Evolutionary conservation across 441 rosid genomes (phyloP).

Genomic region (Cnidoscolus chayamansa): DNA sequence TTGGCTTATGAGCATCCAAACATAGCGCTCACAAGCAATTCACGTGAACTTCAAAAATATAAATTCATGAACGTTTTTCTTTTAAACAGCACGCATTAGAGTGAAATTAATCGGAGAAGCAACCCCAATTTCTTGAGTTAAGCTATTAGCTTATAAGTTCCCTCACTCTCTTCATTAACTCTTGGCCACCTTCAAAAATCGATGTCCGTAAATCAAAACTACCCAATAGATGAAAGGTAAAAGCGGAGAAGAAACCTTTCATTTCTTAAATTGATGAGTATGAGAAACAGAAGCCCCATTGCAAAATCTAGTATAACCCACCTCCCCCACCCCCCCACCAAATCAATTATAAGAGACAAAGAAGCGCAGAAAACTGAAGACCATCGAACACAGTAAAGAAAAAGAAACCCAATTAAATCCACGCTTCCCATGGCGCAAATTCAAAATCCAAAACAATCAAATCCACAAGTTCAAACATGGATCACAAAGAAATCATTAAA

Average conservation of each 20-base stretch:
- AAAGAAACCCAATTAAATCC: constrained; percentile 27
- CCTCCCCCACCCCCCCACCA: too few relatives aligned
- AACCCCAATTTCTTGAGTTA: neutral
- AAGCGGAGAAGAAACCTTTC: constrained; percentile 4
- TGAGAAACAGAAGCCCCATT: constrained; percentile 5
- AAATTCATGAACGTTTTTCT: neutral
- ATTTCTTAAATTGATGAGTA: constrained; percentile 3
- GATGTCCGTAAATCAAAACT: constrained; percentile 9
- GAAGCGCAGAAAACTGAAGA: neutral
- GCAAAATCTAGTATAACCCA: constrained; percentile 21
- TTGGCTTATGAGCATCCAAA: neutral
- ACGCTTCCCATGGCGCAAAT: neutral
- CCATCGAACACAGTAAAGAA: neutral
- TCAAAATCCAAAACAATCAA: constrained; percentile 25
- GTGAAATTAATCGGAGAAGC: neutral
- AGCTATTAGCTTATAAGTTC: constrained; percentile 8
- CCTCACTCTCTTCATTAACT: neutral
- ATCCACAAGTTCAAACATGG: constrained; percentile 32
- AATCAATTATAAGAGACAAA: too few relatives aligned
- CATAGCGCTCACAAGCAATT: neutral
- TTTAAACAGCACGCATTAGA: neutral
- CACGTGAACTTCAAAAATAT: neutral
- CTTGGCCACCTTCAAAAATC: constrained; percentile 12
- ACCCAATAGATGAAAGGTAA: constrained; percentile 2
- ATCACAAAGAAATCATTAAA: constrained; percentile 22